Base-by-base conservation (phyloP, 345 rosid genomes). In the Gossypium longicalyx region DNA sequence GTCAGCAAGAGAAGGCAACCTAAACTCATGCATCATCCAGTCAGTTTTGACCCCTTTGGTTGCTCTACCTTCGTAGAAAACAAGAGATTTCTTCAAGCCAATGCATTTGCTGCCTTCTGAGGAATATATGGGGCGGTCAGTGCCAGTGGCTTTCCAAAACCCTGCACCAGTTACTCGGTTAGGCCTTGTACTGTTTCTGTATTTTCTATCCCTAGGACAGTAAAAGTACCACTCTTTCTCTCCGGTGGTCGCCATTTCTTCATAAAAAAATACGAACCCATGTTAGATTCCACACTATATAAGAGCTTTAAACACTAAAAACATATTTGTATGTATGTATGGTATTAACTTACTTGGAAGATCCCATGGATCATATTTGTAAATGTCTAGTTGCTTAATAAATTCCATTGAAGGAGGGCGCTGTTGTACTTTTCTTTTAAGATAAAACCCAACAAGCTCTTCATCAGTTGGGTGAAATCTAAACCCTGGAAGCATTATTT, bases 21-120 rank as follows among this genome's bases (percentile, higher is more conserved):
- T 88, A 75, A 93, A 93, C 91, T 93, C 98, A 74, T 93, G 97
- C 98, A 93, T 93, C 98, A 93, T 93, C 98, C 98, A 93, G 72
- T 93, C 98, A 27, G 97, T 93, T 85, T 93, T 93, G 77, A 84
- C 83, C 59, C 98, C 98, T 83, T 86, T 93, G 8, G 97, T 91
- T 9, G 98, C 98, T 84, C 90, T 87, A 17, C 98, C 98, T 83
- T 80, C 89, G 85, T 93, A 91, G 79, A 91, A 93, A 69, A 93
- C 98, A 10, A 93, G 88, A 9, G 98, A 93, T 84, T 93, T 93
- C 89, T 93, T 93, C 82, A 93, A 73, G 1, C 98, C 98, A 20
- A 93, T 93, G 81, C 97, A 91, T 76, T 89, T 88, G 82, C 61
- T 83, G 3, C 91, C 95, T 63, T 84, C 85, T 1, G 97, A 87